Conservation (phyloP, 306 rosid genomes). For the Gastrolobium bilobum region DNA sequence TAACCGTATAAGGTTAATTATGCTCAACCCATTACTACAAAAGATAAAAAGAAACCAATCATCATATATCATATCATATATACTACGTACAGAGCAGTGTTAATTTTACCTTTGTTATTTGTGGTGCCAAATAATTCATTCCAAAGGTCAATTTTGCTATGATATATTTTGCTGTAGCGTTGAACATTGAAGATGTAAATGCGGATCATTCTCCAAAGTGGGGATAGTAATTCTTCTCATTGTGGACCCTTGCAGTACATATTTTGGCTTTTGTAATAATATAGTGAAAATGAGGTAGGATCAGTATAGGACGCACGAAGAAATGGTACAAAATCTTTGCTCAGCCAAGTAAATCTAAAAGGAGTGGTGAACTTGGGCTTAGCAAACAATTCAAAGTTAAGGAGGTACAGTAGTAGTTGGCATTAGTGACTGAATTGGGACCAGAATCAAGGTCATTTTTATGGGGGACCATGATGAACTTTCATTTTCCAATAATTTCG, state of each 20-base stretch:
- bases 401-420: conserved; percentile 37
- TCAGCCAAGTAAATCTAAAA: conserved; percentile 40
- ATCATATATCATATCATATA: background rate
- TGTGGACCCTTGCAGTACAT: conserved; percentile 40
- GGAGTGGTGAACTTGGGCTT: conserved; percentile 37
- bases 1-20: background rate
- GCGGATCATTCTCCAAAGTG: conserved; percentile 9
- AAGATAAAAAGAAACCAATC: background rate
- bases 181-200: background rate
- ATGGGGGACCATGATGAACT: conserved; percentile 44
- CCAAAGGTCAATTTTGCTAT: conserved; percentile 34
- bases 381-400: conserved; percentile 28
- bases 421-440: conserved; percentile 30
- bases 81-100: conserved; percentile 1
- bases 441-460: conserved; percentile 5
- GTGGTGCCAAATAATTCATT: conserved; percentile 22
- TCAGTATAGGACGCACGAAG: background rate
- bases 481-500: conserved; percentile 40
- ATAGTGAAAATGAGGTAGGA: conserved; percentile 38
- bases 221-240: conserved; percentile 23
- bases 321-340: conserved; percentile 28
- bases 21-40: background rate
- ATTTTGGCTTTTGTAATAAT: conserved; percentile 41
- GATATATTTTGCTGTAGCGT: background rate
- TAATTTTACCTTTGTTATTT: background rate